Base-by-base conservation (phyloP, 129 eudicot genomes). In the Mikania micrantha region DNA sequence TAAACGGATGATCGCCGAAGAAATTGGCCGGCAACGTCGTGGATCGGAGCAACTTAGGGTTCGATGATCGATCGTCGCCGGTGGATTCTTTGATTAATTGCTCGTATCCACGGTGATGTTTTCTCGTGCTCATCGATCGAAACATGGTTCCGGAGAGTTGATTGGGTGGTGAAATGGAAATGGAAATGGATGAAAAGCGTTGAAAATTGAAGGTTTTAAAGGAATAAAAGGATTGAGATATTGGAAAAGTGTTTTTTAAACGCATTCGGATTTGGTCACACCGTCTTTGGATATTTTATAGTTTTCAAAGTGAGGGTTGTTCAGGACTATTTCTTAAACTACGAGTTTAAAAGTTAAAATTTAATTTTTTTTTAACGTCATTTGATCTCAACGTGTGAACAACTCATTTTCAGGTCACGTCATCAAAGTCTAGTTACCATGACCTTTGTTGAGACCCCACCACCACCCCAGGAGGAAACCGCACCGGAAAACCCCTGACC, bases 1-100 rank as follows among this genome's bases (percentile, higher is more conserved):
- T 44, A 11, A 31, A 56, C 11, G 68, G 36, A 31, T 9, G 16
- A 16, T 71, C 69, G 2, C 60, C 76, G 21, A 42, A 71, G 59
- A 60, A 60, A 15, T 71, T 71, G 11, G 76, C 36, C 15, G 75
- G 76, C 34, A 71, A 20, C 1, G 76, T 71, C 0, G 60, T 60
- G 28, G 68, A 71, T 60, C 76, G 7, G 11, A 44, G 36, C 61
- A 54, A 11, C 61, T 54, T 54, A 0, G 61, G 19, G 5, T 54
- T 19, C 0, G 35, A 25, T 25, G 34, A 7, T 27, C 1, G 7
- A 5, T 3, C 7, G 9, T 22, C 13, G 4, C 4, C 3, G 17
- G 5, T 3, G 32, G 17, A 2, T 4, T 25, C 19, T 19, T 12
- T 15, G 35, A 27, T 0, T 27, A 54, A 7, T 4, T 54, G 61